phyloP scores from a whole-genome alignment of 2,329 filamentous ascomycete genomes.

The Talaromyces sp. region DNA sequence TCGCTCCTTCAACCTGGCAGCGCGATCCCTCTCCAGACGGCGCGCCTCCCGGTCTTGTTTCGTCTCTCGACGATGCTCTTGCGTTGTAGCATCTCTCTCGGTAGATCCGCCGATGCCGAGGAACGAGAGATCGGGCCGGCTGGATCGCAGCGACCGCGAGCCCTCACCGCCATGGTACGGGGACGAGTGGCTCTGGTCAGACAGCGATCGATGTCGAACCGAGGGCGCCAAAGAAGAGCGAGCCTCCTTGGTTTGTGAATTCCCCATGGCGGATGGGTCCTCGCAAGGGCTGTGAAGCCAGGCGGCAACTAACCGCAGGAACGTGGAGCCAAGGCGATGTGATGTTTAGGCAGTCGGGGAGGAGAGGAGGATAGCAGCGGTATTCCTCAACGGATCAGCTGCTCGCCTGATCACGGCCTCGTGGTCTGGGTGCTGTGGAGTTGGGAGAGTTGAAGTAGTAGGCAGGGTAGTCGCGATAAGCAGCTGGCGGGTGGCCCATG shows the following conservation, averaged over 20 bases:
- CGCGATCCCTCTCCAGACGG: slow-evolving; percentile 75
- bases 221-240: slow-evolving; percentile 27
- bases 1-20: slow-evolving; percentile 71
- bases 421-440: neutral
- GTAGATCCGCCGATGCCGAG: slow-evolving; percentile 48
- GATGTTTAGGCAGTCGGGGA: neutral
- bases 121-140: slow-evolving; percentile 56
- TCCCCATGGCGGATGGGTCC: slow-evolving; percentile 33
- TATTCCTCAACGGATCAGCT: neutral
- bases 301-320: neutral
- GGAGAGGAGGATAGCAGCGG: neutral
- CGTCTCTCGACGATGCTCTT: slow-evolving; percentile 71
- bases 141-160: slow-evolving; percentile 48
- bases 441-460: neutral
- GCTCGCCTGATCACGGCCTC: neutral
- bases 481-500: slow-evolving; percentile 25
- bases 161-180: slow-evolving; percentile 32
- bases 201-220: slow-evolving; percentile 25
- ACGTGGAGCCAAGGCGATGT: neutral
- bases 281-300: neutral
- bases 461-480: slow-evolving; percentile 13
- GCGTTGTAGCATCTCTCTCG: slow-evolving; percentile 47
- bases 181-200: slow-evolving; percentile 23
- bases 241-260: slow-evolving; percentile 45
- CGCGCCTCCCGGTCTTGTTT: slow-evolving; percentile 87